A percentile compares a stretch with the other conserved stretches of the same genome.
These are phyloP conservation scores for Boletales sp. DNA, from an alignment of 768 basidiomycete genomes.

Conservation along the genomic window DNA sequence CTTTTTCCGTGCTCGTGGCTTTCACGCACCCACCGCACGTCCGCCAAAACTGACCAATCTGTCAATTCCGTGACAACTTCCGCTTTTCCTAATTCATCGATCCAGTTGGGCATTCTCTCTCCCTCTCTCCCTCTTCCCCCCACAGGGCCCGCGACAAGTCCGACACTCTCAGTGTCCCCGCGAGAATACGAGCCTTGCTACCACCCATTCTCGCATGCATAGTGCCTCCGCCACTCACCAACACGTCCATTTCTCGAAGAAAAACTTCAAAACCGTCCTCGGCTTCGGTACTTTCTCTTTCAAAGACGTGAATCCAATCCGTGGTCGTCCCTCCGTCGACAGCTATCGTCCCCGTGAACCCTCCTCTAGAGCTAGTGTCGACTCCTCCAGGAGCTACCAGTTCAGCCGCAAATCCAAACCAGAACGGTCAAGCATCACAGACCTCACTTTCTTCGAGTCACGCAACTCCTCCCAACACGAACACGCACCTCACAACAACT, in stretches of 20 bases:
- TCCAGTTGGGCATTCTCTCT: conserved; percentile 20
- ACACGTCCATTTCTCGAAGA: conserved; percentile 36
- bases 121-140: conserved; percentile 21
- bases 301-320: conserved; percentile 32
- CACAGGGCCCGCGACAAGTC: conserved; percentile 26
- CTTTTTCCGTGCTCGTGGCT: conserved; percentile 32
- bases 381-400: conserved; percentile 39
- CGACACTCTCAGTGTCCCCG: conserved; percentile 23
- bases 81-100: conserved; percentile 31
- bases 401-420: conserved; percentile 32
- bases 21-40: conserved; percentile 35
- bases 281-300: conserved; percentile 39
- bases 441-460: conserved; percentile 42
- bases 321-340: conserved; percentile 28
- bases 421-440: conserved; percentile 37
- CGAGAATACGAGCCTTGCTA: conserved; percentile 23
- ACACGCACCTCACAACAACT: conserved; percentile 29
- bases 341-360: conserved; percentile 24
- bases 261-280: conserved; percentile 47
- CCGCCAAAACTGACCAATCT: conserved; percentile 27
- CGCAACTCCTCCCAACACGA: conserved; percentile 28
- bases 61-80: conserved; percentile 26
- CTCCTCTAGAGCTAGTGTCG: conserved; percentile 41
- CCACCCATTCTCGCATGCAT: conserved; percentile 38
- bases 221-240: conserved; percentile 37